Percentiles rank a stretch among this genome's conserved stretches.
Evolutionary conservation across 345 rosid species (phyloP).

Genomic region (Draba incana): DNA sequence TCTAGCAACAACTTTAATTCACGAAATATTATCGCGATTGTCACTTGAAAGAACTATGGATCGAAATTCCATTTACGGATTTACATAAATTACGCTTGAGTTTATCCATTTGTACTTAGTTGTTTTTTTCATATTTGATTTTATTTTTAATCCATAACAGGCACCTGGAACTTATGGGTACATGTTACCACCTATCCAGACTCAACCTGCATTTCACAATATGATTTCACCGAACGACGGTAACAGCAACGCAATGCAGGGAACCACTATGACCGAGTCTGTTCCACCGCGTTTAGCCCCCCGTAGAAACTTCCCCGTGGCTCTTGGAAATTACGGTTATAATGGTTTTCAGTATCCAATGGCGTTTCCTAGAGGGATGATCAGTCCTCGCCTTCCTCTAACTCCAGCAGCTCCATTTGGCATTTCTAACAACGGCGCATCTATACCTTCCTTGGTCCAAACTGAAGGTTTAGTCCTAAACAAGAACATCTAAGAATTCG

Average conservation of each 20-base stretch:
- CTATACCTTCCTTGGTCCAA: slow-evolving; percentile 65
- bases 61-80: not conserved
- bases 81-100: not conserved
- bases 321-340: slow-evolving; percentile 70
- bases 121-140: not conserved
- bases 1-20: not conserved
- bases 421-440: slow-evolving; percentile 51
- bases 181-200: slow-evolving; percentile 84
- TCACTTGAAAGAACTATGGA: not conserved
- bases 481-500: not conserved
- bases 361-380: slow-evolving; percentile 76
- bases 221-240: slow-evolving; percentile 75
- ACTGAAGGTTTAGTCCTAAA: slow-evolving; percentile 63
- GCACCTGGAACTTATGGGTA: slow-evolving; percentile 89
- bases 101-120: too few species aligned
- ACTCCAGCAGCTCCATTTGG: slow-evolving; percentile 50
- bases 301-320: slow-evolving; percentile 71
- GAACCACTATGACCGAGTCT: slow-evolving; percentile 36
- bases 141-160: slow-evolving; percentile 41
- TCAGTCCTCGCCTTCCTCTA: slow-evolving; percentile 61
- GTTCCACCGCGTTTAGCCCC: slow-evolving; percentile 64
- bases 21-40: not conserved
- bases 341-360: slow-evolving; percentile 76
- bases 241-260: slow-evolving; percentile 51
- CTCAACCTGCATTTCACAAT: slow-evolving; percentile 67